Evolutionary conservation across 805 yeast species (phyloP).

Genomic region (Starmerella apicola): DNA sequence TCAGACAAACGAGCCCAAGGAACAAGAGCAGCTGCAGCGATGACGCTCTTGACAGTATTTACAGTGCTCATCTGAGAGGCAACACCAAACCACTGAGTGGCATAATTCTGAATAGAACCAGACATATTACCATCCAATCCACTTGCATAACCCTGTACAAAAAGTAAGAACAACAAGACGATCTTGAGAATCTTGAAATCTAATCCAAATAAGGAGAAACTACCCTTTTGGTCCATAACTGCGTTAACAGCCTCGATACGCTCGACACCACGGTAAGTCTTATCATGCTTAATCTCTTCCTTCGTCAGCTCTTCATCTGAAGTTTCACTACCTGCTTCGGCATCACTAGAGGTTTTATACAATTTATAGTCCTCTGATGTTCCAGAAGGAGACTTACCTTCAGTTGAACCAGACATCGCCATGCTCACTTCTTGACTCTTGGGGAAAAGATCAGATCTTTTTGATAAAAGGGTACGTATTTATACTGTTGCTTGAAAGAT

Average conservation of each 20-base stretch:
- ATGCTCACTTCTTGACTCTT: too few relatives aligned
- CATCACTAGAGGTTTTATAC: too few relatives aligned
- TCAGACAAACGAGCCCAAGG: slow-evolving; percentile 53
- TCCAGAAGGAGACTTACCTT: too few relatives aligned
- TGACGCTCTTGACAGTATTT: slow-evolving; percentile 40
- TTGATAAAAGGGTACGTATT: too few relatives aligned
- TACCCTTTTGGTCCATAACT: slow-evolving; percentile 4
- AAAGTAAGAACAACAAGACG: slow-evolving; percentile 36
- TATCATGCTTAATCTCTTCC: too few relatives aligned
- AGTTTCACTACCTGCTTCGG: too few relatives aligned
- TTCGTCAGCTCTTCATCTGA: too few relatives aligned
- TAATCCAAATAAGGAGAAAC: slow-evolving; percentile 1
- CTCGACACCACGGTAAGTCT: slow-evolving; percentile 2
- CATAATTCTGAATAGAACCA: slow-evolving; percentile 42
- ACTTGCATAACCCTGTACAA: slow-evolving; percentile 46
- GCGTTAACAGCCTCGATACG: slow-evolving; percentile 8
- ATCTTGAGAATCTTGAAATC: slow-evolving; percentile 2
- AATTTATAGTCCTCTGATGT: too few relatives aligned
- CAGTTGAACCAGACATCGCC: too few relatives aligned
- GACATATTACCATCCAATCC: slow-evolving; percentile 50
- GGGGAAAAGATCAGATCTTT: too few relatives aligned
- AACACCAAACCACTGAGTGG: slow-evolving; percentile 40
- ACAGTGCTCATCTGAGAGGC: slow-evolving; percentile 51
- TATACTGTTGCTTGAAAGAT: too few relatives aligned
- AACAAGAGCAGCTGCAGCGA: slow-evolving; percentile 56